phyloP scores from a whole-genome alignment of 352 stramenopile species.

The Plasmopara muralis region DNA sequence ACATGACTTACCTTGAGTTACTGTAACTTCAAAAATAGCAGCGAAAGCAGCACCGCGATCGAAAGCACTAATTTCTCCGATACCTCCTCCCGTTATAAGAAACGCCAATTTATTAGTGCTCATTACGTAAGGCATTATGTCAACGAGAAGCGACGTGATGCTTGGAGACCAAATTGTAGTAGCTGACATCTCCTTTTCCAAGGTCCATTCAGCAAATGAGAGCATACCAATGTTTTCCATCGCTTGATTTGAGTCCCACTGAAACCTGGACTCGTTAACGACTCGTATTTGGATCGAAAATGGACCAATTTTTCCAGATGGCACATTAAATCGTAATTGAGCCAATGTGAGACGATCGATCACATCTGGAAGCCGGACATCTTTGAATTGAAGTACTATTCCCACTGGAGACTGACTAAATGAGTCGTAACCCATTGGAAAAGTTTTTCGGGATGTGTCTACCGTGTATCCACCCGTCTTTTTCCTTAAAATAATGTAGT shows the following conservation, averaged over 20 bases:
- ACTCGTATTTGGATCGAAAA: conserved; percentile 35
- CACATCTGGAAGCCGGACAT: conserved; percentile 23
- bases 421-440: conserved; percentile 20
- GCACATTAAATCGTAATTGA: conserved; percentile 32
- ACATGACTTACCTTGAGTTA: conserved; percentile 29
- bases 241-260: conserved; percentile 8
- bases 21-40: conserved; percentile 30
- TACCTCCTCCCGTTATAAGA: conserved; percentile 35
- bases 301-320: conserved; percentile 35
- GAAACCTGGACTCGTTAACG: conserved; percentile 7
- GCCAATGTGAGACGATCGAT: conserved; percentile 21
- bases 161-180: conserved; percentile 31
- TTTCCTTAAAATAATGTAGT: conserved; percentile 15
- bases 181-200: conserved; percentile 15
- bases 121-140: conserved; percentile 2
- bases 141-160: conserved; percentile 18
- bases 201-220: conserved; percentile 26
- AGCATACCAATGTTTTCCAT: conserved; percentile 21
- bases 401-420: conserved; percentile 7
- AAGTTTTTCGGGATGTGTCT: conserved; percentile 4
- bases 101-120: conserved; percentile 8
- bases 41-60: conserved; percentile 19
- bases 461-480: conserved; percentile 6
- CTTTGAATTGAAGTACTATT: conserved; percentile 14
- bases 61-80: conserved; percentile 45